A percentile compares a stretch with the other conserved stretches of the same genome.
These are phyloP conservation scores for Coffea canephora DNA, from an alignment of 257 asterid species.

Conservation along the genomic window DNA sequence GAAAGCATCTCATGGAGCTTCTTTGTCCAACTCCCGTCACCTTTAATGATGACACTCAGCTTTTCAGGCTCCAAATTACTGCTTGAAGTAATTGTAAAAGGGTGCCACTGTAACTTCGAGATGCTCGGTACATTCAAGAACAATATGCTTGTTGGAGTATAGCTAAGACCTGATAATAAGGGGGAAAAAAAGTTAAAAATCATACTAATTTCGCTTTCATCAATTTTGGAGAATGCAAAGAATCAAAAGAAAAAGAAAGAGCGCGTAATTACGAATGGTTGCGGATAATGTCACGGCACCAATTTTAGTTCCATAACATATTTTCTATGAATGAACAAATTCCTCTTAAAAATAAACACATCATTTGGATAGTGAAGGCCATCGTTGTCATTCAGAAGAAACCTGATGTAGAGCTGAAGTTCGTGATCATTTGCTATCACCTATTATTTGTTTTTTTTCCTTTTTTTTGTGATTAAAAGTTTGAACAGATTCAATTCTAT, in stretches of 20 bases:
- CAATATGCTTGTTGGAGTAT: constrained; percentile 72
- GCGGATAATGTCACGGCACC: too few species aligned
- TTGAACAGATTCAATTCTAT: too few species aligned
- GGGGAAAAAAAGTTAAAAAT: not conserved
- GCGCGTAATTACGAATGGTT: too few species aligned
- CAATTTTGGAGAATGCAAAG: not conserved
- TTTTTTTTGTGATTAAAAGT: too few species aligned
- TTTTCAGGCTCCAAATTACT: constrained; percentile 67
- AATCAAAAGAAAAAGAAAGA: not conserved
- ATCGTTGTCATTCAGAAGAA: too few species aligned
- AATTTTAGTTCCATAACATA: too few species aligned
- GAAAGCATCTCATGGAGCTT: constrained; percentile 60
- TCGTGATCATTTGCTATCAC: too few species aligned
- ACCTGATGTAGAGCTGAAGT: too few species aligned
- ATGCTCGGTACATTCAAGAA: constrained; percentile 71
- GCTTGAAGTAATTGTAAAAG: constrained; percentile 71
- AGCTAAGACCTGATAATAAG: constrained; percentile 41
- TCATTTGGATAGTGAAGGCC: too few species aligned
- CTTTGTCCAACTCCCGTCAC: constrained; percentile 77
- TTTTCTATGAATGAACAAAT: too few species aligned
- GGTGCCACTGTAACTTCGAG: constrained; percentile 93
- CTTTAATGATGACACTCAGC: constrained; percentile 60
- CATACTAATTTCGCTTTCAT: not conserved
- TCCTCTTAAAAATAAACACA: too few species aligned
- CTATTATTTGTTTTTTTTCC: too few species aligned